Evolutionary conservation across 139 green algal genomes (phyloP).

Genomic region (Chlorella ohadii): DNA sequence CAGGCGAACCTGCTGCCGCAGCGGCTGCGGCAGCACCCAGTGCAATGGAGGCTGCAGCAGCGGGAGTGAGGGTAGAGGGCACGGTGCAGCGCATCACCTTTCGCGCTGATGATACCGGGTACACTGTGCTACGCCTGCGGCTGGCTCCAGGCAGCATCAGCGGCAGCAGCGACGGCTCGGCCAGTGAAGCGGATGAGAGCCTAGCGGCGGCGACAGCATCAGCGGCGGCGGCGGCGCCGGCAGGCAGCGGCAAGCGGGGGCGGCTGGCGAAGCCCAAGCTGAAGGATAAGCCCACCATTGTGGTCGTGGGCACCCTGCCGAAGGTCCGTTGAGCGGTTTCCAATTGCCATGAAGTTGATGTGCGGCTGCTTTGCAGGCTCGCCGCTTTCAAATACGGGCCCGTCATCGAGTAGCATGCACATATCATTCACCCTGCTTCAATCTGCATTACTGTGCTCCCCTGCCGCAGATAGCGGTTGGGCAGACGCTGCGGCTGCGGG

Average conservation of each 20-base stretch:
- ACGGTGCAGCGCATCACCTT: constrained; percentile 50
- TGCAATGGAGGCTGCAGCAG: neutral
- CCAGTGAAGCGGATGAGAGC: no score
- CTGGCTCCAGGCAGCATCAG: neutral
- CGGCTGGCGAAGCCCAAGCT: no score
- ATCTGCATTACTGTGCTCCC: neutral
- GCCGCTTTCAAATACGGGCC: neutral
- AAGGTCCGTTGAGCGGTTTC: neutral
- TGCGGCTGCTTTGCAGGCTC: neutral
- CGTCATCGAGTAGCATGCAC: no score
- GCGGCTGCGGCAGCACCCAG: neutral
- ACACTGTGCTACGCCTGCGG: constrained; percentile 52
- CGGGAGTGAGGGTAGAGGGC: constrained; percentile 25
- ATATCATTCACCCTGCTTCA: no score
- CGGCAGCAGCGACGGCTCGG: neutral
- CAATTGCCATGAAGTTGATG: neutral
- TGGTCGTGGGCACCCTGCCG: constrained; percentile 49
- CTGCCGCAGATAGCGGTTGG: constrained; percentile 26
- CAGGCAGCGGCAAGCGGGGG: neutral
- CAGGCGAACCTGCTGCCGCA: neutral
- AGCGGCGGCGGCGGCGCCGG: neutral
- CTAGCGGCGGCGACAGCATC: neutral
- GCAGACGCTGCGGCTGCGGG: constrained; percentile 43
- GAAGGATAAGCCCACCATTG: constrained; percentile 6
- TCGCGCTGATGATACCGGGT: constrained; percentile 39